Conservation (phyloP, 768 basidiomycete genomes). For the Tulasnella sp. region DNA sequence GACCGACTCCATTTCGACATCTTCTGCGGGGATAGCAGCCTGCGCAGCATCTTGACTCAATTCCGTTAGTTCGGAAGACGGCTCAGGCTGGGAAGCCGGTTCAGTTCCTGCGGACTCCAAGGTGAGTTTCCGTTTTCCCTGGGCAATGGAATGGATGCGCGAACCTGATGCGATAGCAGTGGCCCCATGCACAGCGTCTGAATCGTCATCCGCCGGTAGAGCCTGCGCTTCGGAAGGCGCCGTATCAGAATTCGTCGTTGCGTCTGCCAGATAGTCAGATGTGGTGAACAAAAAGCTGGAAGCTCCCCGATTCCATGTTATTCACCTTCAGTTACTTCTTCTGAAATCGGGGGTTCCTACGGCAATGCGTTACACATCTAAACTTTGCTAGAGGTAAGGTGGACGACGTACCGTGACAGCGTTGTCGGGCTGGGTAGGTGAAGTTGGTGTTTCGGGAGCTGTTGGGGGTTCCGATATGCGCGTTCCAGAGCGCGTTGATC, state of each 20-base stretch:
- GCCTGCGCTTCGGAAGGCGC: background rate
- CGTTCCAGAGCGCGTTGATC: conserved; percentile 9
- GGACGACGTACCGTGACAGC: background rate
- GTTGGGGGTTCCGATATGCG: conserved; percentile 17
- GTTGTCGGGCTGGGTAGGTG: background rate
- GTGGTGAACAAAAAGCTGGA: background rate
- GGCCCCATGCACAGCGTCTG: background rate
- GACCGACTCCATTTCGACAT: background rate
- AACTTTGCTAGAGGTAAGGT: background rate
- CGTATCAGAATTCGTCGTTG: background rate
- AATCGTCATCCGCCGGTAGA: background rate
- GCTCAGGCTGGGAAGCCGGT: background rate
- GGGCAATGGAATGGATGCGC: background rate
- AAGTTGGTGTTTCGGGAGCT: background rate
- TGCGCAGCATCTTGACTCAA: background rate
- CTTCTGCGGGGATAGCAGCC: background rate
- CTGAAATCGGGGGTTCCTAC: background rate
- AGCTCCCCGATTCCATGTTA: background rate
- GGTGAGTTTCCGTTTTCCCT: background rate
- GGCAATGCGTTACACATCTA: background rate
- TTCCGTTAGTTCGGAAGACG: background rate
- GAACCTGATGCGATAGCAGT: background rate
- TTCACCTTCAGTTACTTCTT: background rate
- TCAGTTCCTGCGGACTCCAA: background rate
- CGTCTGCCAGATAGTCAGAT: background rate